Evolutionary conservation across 1,139 yeast genomes (phyloP), one percentile per base, ranked within the genome.

Genomic region (Meyerozyma smithsonii): DNA sequence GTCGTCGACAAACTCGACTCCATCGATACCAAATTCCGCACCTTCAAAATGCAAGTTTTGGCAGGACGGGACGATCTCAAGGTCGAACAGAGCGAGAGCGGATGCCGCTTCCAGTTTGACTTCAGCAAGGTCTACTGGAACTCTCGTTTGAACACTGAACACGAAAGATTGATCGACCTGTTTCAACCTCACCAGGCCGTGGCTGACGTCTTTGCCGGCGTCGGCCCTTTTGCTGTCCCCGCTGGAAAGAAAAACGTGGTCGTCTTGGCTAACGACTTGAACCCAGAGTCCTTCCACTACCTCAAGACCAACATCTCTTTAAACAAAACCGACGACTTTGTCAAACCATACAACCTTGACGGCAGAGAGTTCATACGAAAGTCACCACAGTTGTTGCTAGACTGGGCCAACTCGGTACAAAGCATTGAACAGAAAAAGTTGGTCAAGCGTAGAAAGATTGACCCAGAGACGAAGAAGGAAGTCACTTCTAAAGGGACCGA

Each of bases 181-280:
- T 90, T 94, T 56, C 55, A 74, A 45, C 68, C 74, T 2, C 74
- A 81, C 8, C 85, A 84, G 44, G 85, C 87, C 2, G 87, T 94
- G 0, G 88, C 89, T 49, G 99, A 94, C 66, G 97, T 89, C 0
- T 87, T 94, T 77, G 98, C 97, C 0, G 99, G 99, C 28, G 98
- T 94, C 2, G 99, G 99, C 0, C 99, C 99, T 3, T 94, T 94
- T 67, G 94, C 95, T 1, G 79, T 92, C 1, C 99, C 99, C 0
- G 96, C 97, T 1, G 98, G 90, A 14, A 89, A 85, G 60, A 87
- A 84, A 45, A 73, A 75, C 15, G 86, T 81, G 3, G 61, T 90
- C 40, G 95, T 87, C 0, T 68, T 90, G 52, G 97, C 97, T 14
- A 94, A 90, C 58, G 99, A 94, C 59, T 70, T 94, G 56, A 94